Evolutionary conservation across 2,329 filamentous ascomycete genomes (phyloP).

Genomic region (Botryosphaeria agaves): DNA sequence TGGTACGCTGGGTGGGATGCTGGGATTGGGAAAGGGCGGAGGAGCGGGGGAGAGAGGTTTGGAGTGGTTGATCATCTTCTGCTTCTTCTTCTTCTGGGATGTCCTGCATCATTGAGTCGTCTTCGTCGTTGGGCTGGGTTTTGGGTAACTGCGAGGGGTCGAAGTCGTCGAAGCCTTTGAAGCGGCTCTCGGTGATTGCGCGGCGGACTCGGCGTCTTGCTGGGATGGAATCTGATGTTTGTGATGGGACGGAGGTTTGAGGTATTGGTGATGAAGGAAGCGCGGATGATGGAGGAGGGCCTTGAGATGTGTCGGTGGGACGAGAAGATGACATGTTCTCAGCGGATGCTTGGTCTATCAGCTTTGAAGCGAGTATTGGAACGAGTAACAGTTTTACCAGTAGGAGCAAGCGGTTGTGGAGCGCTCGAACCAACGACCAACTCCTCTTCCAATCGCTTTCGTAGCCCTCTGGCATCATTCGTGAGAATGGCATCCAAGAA

Average conservation of each 20-base stretch:
- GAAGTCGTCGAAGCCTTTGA: slow-evolving; percentile 35
- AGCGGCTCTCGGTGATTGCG: slow-evolving; percentile 24
- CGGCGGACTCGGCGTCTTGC: slow-evolving; percentile 1
- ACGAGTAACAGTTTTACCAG: no score
- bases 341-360: no score
- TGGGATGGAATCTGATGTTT: not conserved
- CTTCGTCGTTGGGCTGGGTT: not conserved
- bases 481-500: slow-evolving; percentile 78
- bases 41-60: slow-evolving; percentile 4
- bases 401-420: no score
- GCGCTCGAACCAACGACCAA: no score
- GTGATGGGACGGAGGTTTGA: not conserved
- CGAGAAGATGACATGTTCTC: no score
- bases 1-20: not conserved
- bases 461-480: slow-evolving; percentile 58
- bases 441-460: slow-evolving; percentile 43
- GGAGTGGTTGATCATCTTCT: no score
- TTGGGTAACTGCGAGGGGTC: slow-evolving; percentile 6
- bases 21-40: not conserved
- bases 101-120: slow-evolving; percentile 6
- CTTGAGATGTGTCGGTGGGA: no score
- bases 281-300: no score
- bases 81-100: no score
- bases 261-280: not conserved
- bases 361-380: no score